Evolutionary conservation across 306 rosid genomes (phyloP).

Genomic region (Alnus glutinosa): DNA sequence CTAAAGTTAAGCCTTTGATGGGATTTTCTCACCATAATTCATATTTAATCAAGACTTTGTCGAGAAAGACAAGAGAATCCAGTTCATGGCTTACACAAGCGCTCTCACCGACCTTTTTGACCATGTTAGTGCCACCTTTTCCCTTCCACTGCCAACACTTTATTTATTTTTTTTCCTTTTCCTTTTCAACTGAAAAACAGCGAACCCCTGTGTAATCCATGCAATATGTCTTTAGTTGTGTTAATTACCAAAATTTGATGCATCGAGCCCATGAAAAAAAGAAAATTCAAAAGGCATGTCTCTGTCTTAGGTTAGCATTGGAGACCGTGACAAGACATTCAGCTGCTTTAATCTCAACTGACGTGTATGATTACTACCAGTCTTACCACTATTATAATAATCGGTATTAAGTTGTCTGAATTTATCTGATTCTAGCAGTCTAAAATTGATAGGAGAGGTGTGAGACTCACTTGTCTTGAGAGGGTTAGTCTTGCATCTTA

Average conservation of each 20-base stretch:
- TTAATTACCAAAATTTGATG: conserved; percentile 15
- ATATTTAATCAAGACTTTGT: conserved; percentile 32
- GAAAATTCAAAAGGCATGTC: no score
- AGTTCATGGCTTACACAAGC: conserved; percentile 54
- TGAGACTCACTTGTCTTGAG: no score
- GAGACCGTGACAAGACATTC: conserved; percentile 33
- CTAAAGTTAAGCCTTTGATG: conserved; percentile 44
- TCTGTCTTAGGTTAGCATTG: conserved; percentile 16
- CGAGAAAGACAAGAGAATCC: conserved; percentile 66
- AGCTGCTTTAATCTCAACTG: conserved; percentile 30
- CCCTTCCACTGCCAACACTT: conserved; percentile 14
- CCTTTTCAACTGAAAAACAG: conserved; percentile 13
- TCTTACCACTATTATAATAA: conserved; percentile 15
- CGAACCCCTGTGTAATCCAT: conserved; percentile 46
- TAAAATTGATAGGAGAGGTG: no score
- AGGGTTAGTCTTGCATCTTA: no score
- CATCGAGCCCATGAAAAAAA: conserved; percentile 54
- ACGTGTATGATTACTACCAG: conserved; percentile 30
- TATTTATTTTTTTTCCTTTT: conserved; percentile 7
- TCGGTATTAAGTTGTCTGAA: not conserved
- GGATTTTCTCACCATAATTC: conserved; percentile 28
- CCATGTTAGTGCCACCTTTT: conserved; percentile 58
- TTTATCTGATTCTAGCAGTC: no score
- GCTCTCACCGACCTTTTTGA: conserved; percentile 48
- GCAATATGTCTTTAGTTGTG: conserved; percentile 51